Conservation (phyloP, 345 rosid genomes). For the Eucalyptus dawsonii region DNA sequence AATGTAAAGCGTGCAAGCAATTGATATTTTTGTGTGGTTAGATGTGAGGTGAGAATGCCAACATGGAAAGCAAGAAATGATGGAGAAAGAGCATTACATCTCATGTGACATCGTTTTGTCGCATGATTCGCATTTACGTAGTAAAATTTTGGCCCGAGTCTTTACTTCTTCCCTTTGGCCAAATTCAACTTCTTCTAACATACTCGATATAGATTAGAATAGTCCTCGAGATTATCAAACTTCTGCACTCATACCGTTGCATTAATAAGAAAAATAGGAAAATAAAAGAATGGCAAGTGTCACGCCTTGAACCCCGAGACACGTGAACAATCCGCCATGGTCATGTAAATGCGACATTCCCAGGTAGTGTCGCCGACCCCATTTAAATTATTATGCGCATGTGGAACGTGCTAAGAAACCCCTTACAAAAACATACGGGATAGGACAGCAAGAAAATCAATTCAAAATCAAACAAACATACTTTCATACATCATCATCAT, state of each 20-base stretch:
- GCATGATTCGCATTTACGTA: background rate
- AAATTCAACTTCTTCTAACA: background rate
- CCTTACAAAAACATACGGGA: too few relatives aligned
- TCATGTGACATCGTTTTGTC: background rate
- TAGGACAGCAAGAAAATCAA: too few relatives aligned
- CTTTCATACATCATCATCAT: too few relatives aligned
- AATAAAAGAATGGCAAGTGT: background rate
- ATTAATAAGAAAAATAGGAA: background rate
- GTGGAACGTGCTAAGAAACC: too few relatives aligned
- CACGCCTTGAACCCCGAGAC: too few relatives aligned
- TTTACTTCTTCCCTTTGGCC: background rate
- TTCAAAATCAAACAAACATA: too few relatives aligned
- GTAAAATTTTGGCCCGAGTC: background rate
- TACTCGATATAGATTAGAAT: background rate
- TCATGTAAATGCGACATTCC: too few relatives aligned
- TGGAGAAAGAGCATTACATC: background rate
- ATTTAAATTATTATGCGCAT: too few relatives aligned
- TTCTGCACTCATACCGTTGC: background rate
- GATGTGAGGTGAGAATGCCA: background rate
- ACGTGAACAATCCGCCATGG: too few relatives aligned
- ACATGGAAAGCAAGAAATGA: background rate
- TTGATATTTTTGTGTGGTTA: background rate
- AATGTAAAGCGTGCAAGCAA: background rate
- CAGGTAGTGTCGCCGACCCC: too few relatives aligned
- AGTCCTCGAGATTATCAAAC: background rate